These are phyloP conservation scores for Mimosa pudica DNA, from an alignment of 306 rosid species.

Conservation along the genomic window DNA sequence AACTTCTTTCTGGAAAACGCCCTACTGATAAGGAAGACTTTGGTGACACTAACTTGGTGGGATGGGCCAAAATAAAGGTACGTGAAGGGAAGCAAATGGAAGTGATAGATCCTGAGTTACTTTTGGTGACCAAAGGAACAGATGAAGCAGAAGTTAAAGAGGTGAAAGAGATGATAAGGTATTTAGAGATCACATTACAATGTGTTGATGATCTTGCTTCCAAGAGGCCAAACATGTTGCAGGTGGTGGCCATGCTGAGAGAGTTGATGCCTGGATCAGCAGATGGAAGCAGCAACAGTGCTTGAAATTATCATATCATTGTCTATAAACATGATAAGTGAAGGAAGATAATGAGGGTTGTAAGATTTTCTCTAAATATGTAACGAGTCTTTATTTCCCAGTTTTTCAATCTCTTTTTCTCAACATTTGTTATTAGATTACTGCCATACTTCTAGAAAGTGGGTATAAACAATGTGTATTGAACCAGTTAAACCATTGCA, in stretches of 20 bases:
- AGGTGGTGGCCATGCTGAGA: slow-evolving; percentile 82
- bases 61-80: slow-evolving; percentile 92
- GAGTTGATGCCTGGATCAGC: slow-evolving; percentile 79
- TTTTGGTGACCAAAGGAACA: slow-evolving; percentile 60
- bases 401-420: slow-evolving; percentile 35
- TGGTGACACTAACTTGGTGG: slow-evolving; percentile 94
- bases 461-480: slow-evolving; percentile 31
- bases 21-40: slow-evolving; percentile 95
- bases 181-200: slow-evolving; percentile 67
- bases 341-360: slow-evolving; percentile 51
- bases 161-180: slow-evolving; percentile 87
- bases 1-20: slow-evolving; percentile 80
- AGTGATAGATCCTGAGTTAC: slow-evolving; percentile 78
- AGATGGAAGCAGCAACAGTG: slow-evolving; percentile 81
- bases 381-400: slow-evolving; percentile 45
- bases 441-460: slow-evolving; percentile 18
- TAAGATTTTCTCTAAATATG: slow-evolving; percentile 48
- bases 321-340: slow-evolving; percentile 46
- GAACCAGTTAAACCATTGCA: slow-evolving; percentile 33
- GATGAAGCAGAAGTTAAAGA: slow-evolving; percentile 84
- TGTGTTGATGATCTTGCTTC: slow-evolving; percentile 93
- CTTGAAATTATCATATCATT: slow-evolving; percentile 45
- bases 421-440: slow-evolving; percentile 30
- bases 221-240: slow-evolving; percentile 93
- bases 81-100: slow-evolving; percentile 90